These are phyloP conservation scores for Sherardia arvensis DNA, from an alignment of 257 asterid species.

Conservation along the genomic window DNA sequence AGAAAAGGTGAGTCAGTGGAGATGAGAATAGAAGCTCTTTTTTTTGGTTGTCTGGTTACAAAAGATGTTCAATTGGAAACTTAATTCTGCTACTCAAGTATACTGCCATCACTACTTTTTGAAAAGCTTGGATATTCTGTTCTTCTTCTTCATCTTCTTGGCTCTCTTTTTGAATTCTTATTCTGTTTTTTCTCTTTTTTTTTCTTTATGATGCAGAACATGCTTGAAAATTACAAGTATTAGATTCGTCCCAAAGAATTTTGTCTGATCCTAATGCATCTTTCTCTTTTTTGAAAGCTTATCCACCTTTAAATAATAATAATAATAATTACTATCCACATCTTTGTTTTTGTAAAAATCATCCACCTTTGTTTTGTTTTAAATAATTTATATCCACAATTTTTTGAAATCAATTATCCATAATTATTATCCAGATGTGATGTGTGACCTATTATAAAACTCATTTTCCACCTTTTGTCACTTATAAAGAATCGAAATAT, in stretches of 20 bases:
- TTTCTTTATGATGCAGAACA: too few relatives aligned
- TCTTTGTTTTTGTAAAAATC: not conserved
- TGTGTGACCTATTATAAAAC: too few relatives aligned
- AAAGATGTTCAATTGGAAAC: constrained; percentile 40
- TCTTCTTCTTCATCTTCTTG: constrained; percentile 13
- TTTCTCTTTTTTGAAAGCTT: not conserved
- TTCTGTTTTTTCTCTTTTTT: not conserved
- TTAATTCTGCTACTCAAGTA: constrained; percentile 36
- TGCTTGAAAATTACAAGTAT: not conserved
- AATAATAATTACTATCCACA: not conserved
- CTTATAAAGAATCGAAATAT: too few relatives aligned
- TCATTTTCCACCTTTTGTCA: too few relatives aligned
- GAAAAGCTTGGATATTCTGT: constrained; percentile 61
- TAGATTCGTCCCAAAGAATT: not conserved
- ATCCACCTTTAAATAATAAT: not conserved
- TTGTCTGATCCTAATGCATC: not conserved
- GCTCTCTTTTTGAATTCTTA: constrained; percentile 20
- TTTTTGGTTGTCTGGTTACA: constrained; percentile 36
- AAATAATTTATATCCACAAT: too few relatives aligned
- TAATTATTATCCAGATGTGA: too few relatives aligned
- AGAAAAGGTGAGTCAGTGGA: constrained; percentile 38
- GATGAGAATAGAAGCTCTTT: constrained; percentile 47
- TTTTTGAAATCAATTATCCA: too few relatives aligned
- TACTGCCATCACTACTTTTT: constrained; percentile 24
- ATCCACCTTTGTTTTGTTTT: too few relatives aligned